phyloP scores from a whole-genome alignment of 2,329 filamentous ascomycete species.

The Neonectria punicea region DNA sequence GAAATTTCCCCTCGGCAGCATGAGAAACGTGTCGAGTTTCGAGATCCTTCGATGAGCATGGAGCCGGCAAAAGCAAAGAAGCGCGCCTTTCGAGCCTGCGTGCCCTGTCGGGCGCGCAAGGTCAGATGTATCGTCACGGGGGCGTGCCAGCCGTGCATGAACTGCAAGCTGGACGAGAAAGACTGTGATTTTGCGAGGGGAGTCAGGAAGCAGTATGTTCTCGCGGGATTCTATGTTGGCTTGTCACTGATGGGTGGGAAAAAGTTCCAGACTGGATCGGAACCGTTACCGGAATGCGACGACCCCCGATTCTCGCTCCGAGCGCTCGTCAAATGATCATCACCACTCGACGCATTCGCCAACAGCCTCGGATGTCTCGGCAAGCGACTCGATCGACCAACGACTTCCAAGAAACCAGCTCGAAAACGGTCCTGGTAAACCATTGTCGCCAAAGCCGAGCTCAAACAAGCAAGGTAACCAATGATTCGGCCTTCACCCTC shows the following conservation, averaged over 20 bases:
- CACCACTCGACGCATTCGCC: slow-evolving; percentile 6
- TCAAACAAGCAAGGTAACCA: background rate
- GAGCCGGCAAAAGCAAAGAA: slow-evolving; percentile 30
- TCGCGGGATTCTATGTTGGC: background rate
- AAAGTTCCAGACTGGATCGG: slow-evolving; percentile 5
- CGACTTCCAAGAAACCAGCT: background rate
- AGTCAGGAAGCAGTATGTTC: slow-evolving; percentile 29
- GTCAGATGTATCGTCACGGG: slow-evolving; percentile 41
- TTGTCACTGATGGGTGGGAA: background rate
- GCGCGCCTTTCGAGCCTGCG: slow-evolving; percentile 36
- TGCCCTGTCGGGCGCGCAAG: slow-evolving; percentile 37
- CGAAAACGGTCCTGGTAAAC: background rate
- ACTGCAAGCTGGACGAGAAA: slow-evolving; percentile 40
- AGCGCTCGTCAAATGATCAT: slow-evolving; percentile 6
- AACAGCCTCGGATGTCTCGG: slow-evolving; percentile 2
- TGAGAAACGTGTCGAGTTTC: background rate
- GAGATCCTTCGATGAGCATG: slow-evolving; percentile 9
- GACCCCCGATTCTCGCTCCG: slow-evolving; percentile 8
- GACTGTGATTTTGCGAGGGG: slow-evolving; percentile 36
- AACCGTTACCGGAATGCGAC: background rate
- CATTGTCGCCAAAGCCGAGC: background rate
- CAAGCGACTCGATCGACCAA: background rate
- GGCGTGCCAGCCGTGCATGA: slow-evolving; percentile 37
- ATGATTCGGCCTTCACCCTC: background rate
- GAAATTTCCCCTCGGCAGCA: slow-evolving; percentile 7